These are phyloP conservation scores for Flaveria floridana DNA, from an alignment of 140 eudicot species.

Conservation along the genomic window DNA sequence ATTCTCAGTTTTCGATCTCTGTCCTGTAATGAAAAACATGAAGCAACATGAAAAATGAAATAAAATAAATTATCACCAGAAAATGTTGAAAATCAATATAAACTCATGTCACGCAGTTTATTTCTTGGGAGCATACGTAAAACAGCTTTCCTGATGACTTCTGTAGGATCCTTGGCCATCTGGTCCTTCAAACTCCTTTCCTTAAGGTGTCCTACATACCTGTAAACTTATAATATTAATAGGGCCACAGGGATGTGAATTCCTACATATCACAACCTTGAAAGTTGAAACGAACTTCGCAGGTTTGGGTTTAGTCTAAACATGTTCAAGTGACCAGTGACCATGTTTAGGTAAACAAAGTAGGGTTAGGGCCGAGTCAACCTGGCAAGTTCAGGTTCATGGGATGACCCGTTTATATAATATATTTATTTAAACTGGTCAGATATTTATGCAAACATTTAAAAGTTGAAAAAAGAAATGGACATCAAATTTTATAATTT, in stretches of 20 bases:
- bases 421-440: background rate
- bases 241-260: background rate
- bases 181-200: slow-evolving; percentile 91
- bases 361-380: background rate
- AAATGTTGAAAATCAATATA: background rate
- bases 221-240: slow-evolving; percentile 27
- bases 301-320: background rate
- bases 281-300: background rate
- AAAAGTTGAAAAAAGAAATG: background rate
- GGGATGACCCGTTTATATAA: background rate
- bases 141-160: slow-evolving; percentile 96
- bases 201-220: slow-evolving; percentile 88
- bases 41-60: background rate
- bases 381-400: background rate
- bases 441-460: background rate
- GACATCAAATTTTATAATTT: background rate
- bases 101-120: slow-evolving; percentile 91
- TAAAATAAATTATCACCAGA: background rate
- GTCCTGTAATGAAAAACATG: slow-evolving; percentile 46
- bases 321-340: background rate
- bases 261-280: no score
- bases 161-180: slow-evolving; percentile 92
- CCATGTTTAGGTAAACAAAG: background rate
- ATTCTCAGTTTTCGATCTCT: slow-evolving; percentile 90
- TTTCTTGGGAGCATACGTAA: slow-evolving; percentile 94